These are phyloP conservation scores for Mycena olivaceomarginata DNA, from an alignment of 768 basidiomycete species.

Conservation along the genomic window DNA sequence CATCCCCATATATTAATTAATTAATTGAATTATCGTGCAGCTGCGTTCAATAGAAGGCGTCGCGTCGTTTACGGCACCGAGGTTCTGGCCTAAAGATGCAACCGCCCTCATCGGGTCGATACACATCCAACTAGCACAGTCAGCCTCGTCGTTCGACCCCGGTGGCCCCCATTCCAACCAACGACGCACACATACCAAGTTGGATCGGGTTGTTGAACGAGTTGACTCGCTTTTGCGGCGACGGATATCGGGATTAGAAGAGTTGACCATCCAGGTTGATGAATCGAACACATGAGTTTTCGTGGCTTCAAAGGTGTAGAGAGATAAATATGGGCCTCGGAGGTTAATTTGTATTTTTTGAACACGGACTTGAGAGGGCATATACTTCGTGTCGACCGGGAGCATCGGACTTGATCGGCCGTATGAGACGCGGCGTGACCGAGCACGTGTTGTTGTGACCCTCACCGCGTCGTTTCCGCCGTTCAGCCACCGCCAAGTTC, in stretches of 20 bases:
- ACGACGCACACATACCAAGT: slow-evolving; percentile 71
- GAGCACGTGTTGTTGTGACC: background rate
- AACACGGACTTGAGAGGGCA: slow-evolving; percentile 24
- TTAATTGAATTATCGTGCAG: slow-evolving; percentile 61
- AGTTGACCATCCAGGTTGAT: slow-evolving; percentile 94
- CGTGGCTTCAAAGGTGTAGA: no score
- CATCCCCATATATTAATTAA: slow-evolving; percentile 53
- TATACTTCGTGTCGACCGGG: background rate
- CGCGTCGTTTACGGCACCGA: slow-evolving; percentile 84
- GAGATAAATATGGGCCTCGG: background rate
- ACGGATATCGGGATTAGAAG: slow-evolving; percentile 88
- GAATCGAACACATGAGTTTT: slow-evolving; percentile 43
- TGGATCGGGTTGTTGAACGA: slow-evolving; percentile 84
- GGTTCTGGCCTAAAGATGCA: slow-evolving; percentile 98
- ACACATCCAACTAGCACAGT: slow-evolving; percentile 89
- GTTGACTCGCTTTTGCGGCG: slow-evolving; percentile 84
- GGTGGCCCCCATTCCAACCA: slow-evolving; percentile 69
- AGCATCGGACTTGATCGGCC: no score
- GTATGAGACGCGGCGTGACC: background rate
- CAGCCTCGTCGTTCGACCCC: slow-evolving; percentile 74
- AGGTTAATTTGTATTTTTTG: slow-evolving; percentile 37
- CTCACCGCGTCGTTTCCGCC: background rate
- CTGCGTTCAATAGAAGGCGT: slow-evolving; percentile 86
- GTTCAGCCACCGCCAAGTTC: background rate
- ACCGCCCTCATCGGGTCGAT: slow-evolving; percentile 92